Percentiles rank a stretch among this genome's conserved stretches.
These are phyloP conservation scores for Xylariales sp. DNA, from an alignment of 2,329 filamentous ascomycete genomes.

Conservation along the genomic window DNA sequence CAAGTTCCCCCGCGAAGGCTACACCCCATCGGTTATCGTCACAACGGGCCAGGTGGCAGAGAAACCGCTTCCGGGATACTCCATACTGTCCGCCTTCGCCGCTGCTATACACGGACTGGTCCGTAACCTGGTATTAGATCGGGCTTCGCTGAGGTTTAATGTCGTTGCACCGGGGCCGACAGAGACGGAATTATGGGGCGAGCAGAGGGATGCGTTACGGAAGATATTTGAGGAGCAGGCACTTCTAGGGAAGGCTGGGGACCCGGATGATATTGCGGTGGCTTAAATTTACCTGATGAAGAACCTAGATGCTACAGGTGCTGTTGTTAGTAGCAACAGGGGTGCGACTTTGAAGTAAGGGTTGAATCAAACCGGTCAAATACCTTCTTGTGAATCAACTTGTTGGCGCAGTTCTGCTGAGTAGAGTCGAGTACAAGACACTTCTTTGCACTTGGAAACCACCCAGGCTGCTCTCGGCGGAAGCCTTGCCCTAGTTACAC, in stretches of 20 bases:
- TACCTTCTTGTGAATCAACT: too few relatives aligned
- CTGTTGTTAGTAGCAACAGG: conserved; percentile 21
- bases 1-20: conserved; percentile 35
- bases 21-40: conserved; percentile 46
- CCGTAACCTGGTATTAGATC: conserved; percentile 54
- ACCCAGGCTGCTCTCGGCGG: too few relatives aligned
- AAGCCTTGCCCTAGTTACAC: too few relatives aligned
- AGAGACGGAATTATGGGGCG: conserved; percentile 39
- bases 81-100: conserved; percentile 40
- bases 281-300: conserved; percentile 40
- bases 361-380: too few relatives aligned
- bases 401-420: too few relatives aligned
- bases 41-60: conserved; percentile 50
- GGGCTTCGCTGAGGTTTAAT: conserved; percentile 62
- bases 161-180: conserved; percentile 52
- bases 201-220: conserved; percentile 18
- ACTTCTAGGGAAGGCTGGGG: conserved; percentile 20
- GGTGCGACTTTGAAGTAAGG: conserved; percentile 13
- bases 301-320: conserved; percentile 32
- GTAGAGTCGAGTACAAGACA: too few relatives aligned
- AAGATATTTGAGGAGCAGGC: conserved; percentile 13
- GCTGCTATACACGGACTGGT: conserved; percentile 49
- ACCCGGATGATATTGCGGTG: conserved; percentile 37
- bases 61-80: conserved; percentile 48
- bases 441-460: too few relatives aligned